Base-by-base conservation (phyloP, 2,329 filamentous ascomycete genomes). In the Septoria petroselini region DNA sequence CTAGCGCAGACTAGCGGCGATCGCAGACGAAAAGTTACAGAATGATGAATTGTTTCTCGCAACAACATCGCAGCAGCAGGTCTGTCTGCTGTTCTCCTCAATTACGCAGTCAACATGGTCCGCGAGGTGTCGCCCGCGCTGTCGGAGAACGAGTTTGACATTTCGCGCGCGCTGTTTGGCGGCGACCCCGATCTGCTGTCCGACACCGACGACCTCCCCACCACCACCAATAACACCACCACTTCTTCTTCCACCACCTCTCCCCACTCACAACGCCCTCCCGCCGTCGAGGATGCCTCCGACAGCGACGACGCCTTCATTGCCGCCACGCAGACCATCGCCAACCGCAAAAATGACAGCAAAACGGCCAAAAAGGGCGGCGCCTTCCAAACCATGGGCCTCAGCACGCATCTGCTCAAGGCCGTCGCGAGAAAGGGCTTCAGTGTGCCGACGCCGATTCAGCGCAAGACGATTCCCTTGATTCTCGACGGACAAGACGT, bases 371-470 rank as follows among this genome's bases (percentile, higher is more conserved):
- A 96, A 75, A 98, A 97, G 71, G 88, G 91, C 30, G 93, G 93
- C 63, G 93, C 91, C 44, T 98, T 98, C 67, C 93, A 98, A 69
- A 85, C 88, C 39, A 96, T 98, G 91, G 83, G 87, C 51, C 74
- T 97, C 49, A 95, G 88, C 71, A 76, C 83, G 8, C 84, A 86
- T 59, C 77, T 98, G 3, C 77, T 98, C 18, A 93, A 94, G 65
- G 89, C 93, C 1, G 97, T 98, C 58, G 81, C 87, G 9, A 81
- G 88, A 62, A 98, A 97, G 72, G 94, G 93, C 12, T 98, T 96
- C 71, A 89, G 86, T 0, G 88, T 97, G 2, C 94, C 94, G 3
- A 98, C 93, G 0, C 93, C 93, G 0, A 98, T 98, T 70, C 93
- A 98, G 74, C 83, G 93, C 60, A 97, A 97, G 71, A 88, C 93